Evolutionary conservation across 306 rosid genomes (phyloP).

Genomic region (Malus orientalis): DNA sequence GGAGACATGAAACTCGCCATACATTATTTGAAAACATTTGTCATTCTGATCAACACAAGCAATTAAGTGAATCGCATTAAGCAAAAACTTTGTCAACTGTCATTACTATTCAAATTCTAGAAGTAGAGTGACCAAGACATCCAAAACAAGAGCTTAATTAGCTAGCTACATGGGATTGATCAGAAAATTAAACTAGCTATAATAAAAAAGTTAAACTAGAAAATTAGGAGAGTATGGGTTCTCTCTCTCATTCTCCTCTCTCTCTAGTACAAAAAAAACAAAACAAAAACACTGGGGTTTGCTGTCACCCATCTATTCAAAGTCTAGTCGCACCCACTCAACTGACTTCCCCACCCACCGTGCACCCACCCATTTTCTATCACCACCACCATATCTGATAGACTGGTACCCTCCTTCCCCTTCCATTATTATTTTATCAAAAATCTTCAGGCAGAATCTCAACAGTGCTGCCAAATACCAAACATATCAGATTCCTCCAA

Average conservation of each 20-base stretch:
- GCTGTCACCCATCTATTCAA: slow-evolving; percentile 20
- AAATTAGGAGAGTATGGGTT: neutral
- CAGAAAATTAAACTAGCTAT: neutral
- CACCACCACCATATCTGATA: slow-evolving; percentile 9
- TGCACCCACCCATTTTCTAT: neutral
- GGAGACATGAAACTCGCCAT: neutral
- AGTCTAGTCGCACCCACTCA: slow-evolving; percentile 20
- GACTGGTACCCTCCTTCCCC: neutral
- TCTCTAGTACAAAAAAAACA: slow-evolving; percentile 4
- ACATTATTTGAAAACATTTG: neutral
- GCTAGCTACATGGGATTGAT: neutral
- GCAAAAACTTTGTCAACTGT: neutral
- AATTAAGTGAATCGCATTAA: neutral
- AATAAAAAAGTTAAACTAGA: neutral
- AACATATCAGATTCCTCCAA: slow-evolving; percentile 25
- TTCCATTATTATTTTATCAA: slow-evolving; percentile 40
- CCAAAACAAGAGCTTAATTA: neutral
- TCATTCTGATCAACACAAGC: too few relatives aligned
- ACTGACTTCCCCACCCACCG: slow-evolving; percentile 7
- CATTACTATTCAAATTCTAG: neutral
- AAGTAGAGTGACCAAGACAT: neutral
- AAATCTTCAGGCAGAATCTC: slow-evolving; percentile 71
- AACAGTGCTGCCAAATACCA: slow-evolving; percentile 39
- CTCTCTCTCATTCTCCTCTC: neutral
- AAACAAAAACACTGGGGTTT: neutral